A percentile compares a stretch with the other conserved stretches of the same genome.
These are phyloP conservation scores for Reutealis trisperma DNA, from an alignment of 345 rosid species.

Conservation along the genomic window DNA sequence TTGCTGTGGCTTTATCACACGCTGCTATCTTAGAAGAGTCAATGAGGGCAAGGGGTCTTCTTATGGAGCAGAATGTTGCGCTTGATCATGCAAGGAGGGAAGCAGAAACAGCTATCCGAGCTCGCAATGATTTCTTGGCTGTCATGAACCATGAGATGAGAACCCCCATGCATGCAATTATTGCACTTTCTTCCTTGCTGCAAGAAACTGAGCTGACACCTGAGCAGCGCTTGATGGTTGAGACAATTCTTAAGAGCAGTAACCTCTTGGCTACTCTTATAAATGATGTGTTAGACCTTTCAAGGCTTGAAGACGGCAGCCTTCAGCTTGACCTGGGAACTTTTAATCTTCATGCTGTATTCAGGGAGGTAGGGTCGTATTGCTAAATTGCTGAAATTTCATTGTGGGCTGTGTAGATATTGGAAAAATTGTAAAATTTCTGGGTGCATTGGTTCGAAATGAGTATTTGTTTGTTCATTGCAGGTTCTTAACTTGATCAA, in stretches of 20 bases:
- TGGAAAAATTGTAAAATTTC: not conserved
- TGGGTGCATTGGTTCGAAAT: not conserved
- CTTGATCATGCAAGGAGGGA: constrained; percentile 92
- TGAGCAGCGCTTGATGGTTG: constrained; percentile 95
- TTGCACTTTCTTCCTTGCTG: constrained; percentile 94
- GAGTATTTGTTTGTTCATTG: constrained; percentile 24
- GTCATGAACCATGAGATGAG: constrained; percentile 99
- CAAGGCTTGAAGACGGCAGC: constrained; percentile 98
- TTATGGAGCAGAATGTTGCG: constrained; percentile 93
- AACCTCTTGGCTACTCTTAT: constrained; percentile 83
- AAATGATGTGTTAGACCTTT: constrained; percentile 95
- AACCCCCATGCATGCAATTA: constrained; percentile 97
- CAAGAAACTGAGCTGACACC: constrained; percentile 95
- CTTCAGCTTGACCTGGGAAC: constrained; percentile 78
- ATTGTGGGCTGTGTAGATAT: not conserved
- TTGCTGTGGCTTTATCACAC: constrained; percentile 97
- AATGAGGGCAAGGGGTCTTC: constrained; percentile 97
- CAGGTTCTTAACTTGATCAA: constrained; percentile 88
- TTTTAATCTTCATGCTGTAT: constrained; percentile 70
- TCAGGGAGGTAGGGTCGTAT: constrained; percentile 62
- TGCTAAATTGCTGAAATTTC: not conserved
- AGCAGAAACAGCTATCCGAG: constrained; percentile 94
- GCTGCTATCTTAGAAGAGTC: constrained; percentile 99
- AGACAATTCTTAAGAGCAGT: constrained; percentile 92
- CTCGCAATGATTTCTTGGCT: constrained; percentile 95